Conservation (phyloP, 2,329 filamentous ascomycete species). For the Amauroascus niger region DNA sequence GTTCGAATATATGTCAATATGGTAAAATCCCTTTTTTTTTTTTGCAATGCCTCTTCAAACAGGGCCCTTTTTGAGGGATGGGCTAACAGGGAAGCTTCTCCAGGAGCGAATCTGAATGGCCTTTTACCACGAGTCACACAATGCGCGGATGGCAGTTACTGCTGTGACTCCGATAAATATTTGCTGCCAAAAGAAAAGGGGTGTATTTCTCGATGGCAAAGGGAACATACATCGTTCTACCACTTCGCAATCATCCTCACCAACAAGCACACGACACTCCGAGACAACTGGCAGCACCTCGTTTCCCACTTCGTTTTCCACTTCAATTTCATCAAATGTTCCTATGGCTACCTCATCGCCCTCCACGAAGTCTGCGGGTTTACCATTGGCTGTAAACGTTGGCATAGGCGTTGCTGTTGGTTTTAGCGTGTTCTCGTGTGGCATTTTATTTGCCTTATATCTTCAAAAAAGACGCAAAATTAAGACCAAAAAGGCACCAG, state of each 20-base stretch:
- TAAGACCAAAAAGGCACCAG: background rate
- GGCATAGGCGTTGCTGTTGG: slow-evolving; percentile 12
- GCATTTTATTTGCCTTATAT: slow-evolving; percentile 3
- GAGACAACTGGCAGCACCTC: background rate
- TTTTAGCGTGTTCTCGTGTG: slow-evolving; percentile 8
- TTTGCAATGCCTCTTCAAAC: background rate
- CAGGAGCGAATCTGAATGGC: slow-evolving; percentile 3
- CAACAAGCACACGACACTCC: background rate
- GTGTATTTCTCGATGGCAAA: slow-evolving; percentile 3
- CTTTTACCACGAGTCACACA: slow-evolving; percentile 7
- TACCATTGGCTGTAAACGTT: slow-evolving; percentile 3
- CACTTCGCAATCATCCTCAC: background rate
- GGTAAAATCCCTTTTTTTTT: background rate
- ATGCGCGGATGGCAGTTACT: slow-evolving; percentile 11
- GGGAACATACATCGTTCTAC: slow-evolving; percentile 6
- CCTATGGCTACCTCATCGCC: background rate
- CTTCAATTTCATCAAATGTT: no score
- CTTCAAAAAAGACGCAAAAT: slow-evolving; percentile 1
- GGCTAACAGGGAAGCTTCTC: background rate
- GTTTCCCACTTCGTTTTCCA: background rate
- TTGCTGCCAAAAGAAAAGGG: slow-evolving; percentile 9
- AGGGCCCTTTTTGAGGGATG: background rate
- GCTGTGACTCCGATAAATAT: slow-evolving; percentile 8
- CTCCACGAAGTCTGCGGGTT: background rate
- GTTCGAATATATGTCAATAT: slow-evolving; percentile 14